These are phyloP conservation scores for Penicillium chermesinum DNA, from an alignment of 495 filamentous ascomycete genomes.

Conservation along the genomic window DNA sequence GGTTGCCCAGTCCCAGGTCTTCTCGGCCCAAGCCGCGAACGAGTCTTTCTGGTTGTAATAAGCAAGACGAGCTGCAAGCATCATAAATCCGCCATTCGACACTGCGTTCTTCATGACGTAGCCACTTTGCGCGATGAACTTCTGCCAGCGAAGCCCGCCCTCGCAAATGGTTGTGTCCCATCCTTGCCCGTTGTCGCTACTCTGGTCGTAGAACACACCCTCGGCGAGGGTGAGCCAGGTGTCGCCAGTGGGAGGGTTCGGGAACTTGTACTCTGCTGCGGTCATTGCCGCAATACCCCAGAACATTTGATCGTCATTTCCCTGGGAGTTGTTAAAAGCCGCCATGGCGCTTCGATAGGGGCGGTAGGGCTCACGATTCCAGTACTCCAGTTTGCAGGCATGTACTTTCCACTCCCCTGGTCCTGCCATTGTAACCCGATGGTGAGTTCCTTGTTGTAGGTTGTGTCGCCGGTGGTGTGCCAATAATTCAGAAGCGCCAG, in stretches of 20 bases:
- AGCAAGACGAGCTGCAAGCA: slow-evolving; percentile 64
- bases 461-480: slow-evolving; percentile 57
- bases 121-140: slow-evolving; percentile 36
- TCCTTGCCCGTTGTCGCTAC: slow-evolving; percentile 46
- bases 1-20: slow-evolving; percentile 63
- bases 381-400: slow-evolving; percentile 55
- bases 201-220: slow-evolving; percentile 64
- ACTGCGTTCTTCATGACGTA: slow-evolving; percentile 61
- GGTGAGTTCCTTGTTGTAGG: slow-evolving; percentile 52
- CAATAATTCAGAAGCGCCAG: slow-evolving; percentile 66
- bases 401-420: slow-evolving; percentile 53
- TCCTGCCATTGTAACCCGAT: slow-evolving; percentile 56
- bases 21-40: slow-evolving; percentile 65
- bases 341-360: background rate
- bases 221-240: slow-evolving; percentile 67
- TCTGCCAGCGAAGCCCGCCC: slow-evolving; percentile 49
- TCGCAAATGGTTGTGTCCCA: slow-evolving; percentile 25
- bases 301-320: slow-evolving; percentile 66
- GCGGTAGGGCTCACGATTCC: slow-evolving; percentile 19
- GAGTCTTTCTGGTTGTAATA: slow-evolving; percentile 66
- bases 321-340: background rate
- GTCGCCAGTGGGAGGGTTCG: slow-evolving; percentile 49
- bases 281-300: slow-evolving; percentile 68
- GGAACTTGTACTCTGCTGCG: slow-evolving; percentile 59
- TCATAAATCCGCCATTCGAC: slow-evolving; percentile 64